Evolutionary conservation across 2,329 filamentous ascomycete species (phyloP).

Genomic region (Rutstroemia sp.): DNA sequence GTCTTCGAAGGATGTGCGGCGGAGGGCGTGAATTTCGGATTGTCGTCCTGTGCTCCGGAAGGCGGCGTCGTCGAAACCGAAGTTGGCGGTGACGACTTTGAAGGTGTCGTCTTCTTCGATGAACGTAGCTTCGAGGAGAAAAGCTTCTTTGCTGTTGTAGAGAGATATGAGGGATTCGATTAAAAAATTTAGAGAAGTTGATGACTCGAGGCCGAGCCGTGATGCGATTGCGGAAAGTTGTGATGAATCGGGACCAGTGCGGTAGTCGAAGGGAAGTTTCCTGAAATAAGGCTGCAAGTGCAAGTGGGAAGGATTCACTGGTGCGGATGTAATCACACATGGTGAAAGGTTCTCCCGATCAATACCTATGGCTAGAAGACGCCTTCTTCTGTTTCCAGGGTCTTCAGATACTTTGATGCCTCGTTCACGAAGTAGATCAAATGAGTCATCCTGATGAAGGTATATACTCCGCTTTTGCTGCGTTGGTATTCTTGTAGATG

Average conservation of each 20-base stretch:
- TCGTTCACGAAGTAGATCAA: slow-evolving; percentile 46
- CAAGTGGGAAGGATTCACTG: slow-evolving; percentile 32
- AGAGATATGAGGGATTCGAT: slow-evolving; percentile 37
- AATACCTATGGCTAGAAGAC: slow-evolving; percentile 55
- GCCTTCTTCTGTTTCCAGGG: slow-evolving; percentile 32
- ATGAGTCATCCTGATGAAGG: slow-evolving; percentile 44
- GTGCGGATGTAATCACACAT: slow-evolving; percentile 53
- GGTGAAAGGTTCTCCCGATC: slow-evolving; percentile 56
- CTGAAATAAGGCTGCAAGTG: slow-evolving; percentile 33
- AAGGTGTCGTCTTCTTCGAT: slow-evolving; percentile 36
- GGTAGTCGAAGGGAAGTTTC: slow-evolving; percentile 57
- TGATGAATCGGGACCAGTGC: slow-evolving; percentile 36
- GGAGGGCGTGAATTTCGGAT: slow-evolving; percentile 48
- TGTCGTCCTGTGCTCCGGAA: slow-evolving; percentile 56
- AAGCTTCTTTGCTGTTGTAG: slow-evolving; percentile 58
- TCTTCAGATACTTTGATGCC: slow-evolving; percentile 36
- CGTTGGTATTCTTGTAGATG: background rate
- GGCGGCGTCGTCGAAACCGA: slow-evolving; percentile 65
- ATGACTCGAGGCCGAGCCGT: slow-evolving; percentile 43
- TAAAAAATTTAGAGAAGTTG: slow-evolving; percentile 39
- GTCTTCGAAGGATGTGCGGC: slow-evolving; percentile 44
- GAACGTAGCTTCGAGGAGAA: slow-evolving; percentile 47
- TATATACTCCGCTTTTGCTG: slow-evolving; percentile 45
- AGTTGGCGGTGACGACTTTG: slow-evolving; percentile 44
- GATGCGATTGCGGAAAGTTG: slow-evolving; percentile 35